Evolutionary conservation across 768 basidiomycete species (phyloP).

Genomic region (Phanerochaete sordida): DNA sequence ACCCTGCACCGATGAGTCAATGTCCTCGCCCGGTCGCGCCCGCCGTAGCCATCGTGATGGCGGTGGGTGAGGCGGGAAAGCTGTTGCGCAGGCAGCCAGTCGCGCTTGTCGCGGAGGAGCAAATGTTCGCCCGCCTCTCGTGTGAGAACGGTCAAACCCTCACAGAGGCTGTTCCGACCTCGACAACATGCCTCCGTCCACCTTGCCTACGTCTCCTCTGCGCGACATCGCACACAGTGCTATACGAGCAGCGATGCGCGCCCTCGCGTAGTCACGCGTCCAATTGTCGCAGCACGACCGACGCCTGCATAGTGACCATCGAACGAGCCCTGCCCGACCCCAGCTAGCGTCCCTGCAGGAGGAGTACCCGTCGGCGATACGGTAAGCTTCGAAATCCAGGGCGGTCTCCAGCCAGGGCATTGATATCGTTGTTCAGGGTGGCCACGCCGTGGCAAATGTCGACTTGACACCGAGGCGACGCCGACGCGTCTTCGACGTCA

Average conservation of each 20-base stretch:
- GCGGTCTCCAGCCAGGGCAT: background rate
- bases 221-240: no score
- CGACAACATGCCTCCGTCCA: no score
- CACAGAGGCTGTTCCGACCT: no score
- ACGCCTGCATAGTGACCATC: no score
- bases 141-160: no score
- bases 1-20: background rate
- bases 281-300: no score
- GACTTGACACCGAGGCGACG: no score
- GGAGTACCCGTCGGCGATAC: background rate
- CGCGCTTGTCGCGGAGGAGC: background rate
- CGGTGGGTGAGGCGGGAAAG: background rate
- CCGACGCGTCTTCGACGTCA: no score
- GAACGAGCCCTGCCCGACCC: background rate
- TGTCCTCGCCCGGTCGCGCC: background rate
- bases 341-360: background rate
- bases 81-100: background rate
- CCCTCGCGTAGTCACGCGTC: no score
- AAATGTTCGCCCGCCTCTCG: background rate
- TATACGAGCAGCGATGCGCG: no score
- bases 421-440: background rate
- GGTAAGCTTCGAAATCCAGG: background rate
- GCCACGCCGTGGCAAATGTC: background rate
- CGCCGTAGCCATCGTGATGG: background rate
- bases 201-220: no score